Percentiles rank a stretch among this genome's conserved stretches.
Conservation (phyloP, 768 basidiomycete genomes). For the Rhizopogon rudus region DNA sequence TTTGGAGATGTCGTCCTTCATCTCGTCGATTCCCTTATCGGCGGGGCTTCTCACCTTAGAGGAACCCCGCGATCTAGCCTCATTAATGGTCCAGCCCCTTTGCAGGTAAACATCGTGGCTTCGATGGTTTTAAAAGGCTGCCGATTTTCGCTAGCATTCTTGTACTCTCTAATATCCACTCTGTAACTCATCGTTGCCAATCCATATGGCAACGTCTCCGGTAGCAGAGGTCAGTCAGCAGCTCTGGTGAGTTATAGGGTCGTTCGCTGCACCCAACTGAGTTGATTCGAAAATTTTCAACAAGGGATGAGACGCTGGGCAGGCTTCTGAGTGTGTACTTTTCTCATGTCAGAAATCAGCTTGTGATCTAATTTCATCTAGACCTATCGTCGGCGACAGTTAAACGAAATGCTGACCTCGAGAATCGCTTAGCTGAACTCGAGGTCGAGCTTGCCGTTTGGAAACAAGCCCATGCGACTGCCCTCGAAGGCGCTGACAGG, state of each 20-base stretch:
- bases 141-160: conserved; percentile 16
- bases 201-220: conserved; percentile 51
- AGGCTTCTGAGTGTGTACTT: conserved; percentile 50
- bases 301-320: conserved; percentile 64
- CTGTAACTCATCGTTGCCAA: conserved; percentile 26
- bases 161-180: conserved; percentile 33
- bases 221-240: conserved; percentile 57
- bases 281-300: conserved; percentile 16
- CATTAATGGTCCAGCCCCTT: conserved; percentile 45
- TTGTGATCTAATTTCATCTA: conserved; percentile 22
- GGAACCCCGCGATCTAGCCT: conserved; percentile 53
- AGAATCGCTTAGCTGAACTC: conserved; percentile 59
- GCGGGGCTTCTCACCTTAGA: conserved; percentile 40
- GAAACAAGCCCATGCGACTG: conserved; percentile 65
- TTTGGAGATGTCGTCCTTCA: conserved; percentile 12
- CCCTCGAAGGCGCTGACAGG: conserved; percentile 57
- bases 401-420: conserved; percentile 58
- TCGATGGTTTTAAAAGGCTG: conserved; percentile 33
- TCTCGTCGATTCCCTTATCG: conserved; percentile 23
- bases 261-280: neutral
- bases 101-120: conserved; percentile 20
- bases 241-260: conserved; percentile 47
- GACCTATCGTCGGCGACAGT: conserved; percentile 62
- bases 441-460: conserved; percentile 66
- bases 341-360: conserved; percentile 2